phyloP scores from a whole-genome alignment of 768 basidiomycete species.

The Termitomyces sp. region DNA sequence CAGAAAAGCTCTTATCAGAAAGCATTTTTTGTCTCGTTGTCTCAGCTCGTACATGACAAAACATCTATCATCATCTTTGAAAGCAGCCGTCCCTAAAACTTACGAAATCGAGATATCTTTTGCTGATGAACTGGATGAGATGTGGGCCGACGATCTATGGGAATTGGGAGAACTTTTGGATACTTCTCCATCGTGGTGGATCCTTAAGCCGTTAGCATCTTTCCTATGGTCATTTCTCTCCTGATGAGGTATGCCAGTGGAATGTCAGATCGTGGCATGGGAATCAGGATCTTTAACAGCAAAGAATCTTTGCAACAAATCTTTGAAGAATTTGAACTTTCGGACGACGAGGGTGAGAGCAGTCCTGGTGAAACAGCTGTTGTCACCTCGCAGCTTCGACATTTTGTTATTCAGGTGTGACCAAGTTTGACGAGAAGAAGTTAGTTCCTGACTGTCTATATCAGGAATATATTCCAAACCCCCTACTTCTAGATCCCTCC shows the following conservation, averaged over 20 bases:
- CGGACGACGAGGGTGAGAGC: slow-evolving; percentile 41
- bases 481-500: slow-evolving; percentile 71
- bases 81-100: slow-evolving; percentile 57
- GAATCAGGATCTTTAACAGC: slow-evolving; percentile 84
- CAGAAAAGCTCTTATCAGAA: slow-evolving; percentile 90
- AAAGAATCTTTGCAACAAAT: slow-evolving; percentile 68
- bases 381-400: slow-evolving; percentile 80
- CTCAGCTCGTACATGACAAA: slow-evolving; percentile 72
- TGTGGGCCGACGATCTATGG: slow-evolving; percentile 90
- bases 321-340: slow-evolving; percentile 74
- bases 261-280: slow-evolving; percentile 95
- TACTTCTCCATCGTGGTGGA: slow-evolving; percentile 67
- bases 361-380: slow-evolving; percentile 48
- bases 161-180: slow-evolving; percentile 69
- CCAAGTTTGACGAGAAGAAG: neutral
- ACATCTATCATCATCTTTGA: slow-evolving; percentile 52
- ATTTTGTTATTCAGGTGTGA: slow-evolving; percentile 91
- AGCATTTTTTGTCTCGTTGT: slow-evolving; percentile 82
- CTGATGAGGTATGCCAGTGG: slow-evolving; percentile 36
- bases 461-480: slow-evolving; percentile 82
- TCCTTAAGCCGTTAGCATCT: slow-evolving; percentile 74
- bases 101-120: slow-evolving; percentile 85
- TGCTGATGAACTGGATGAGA: slow-evolving; percentile 91
- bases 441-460: neutral
- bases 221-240: neutral